Evolutionary conservation across 371 early-diverging fungal species (phyloP).

Genomic region (Lichtheimia ornata): DNA sequence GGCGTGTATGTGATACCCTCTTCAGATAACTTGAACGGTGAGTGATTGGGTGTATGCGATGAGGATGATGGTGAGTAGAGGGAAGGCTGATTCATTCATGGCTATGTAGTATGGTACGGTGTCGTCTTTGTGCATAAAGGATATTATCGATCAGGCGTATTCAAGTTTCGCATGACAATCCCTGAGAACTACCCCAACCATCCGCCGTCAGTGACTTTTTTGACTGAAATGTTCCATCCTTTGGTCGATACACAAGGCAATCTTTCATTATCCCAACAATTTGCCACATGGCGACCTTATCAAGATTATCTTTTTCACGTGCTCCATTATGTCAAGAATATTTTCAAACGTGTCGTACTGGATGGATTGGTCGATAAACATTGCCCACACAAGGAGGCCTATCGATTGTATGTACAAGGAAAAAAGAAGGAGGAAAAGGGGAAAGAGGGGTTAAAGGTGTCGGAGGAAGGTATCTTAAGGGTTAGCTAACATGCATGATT

Average conservation of each 20-base stretch:
- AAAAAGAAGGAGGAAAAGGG: not conserved
- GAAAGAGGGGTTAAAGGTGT: no score
- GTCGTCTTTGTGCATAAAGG: constrained; percentile 86
- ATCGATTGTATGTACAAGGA: constrained; percentile 57
- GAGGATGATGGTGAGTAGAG: not conserved
- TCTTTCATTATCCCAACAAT: constrained; percentile 73
- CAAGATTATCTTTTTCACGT: constrained; percentile 83
- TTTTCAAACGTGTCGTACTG: constrained; percentile 79
- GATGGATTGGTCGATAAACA: constrained; percentile 68
- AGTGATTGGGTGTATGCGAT: constrained; percentile 16
- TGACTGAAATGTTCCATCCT: constrained; percentile 94
- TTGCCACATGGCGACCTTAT: constrained; percentile 81
- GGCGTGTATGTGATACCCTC: constrained; percentile 90
- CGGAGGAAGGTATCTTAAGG: no score
- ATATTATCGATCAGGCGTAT: constrained; percentile 90
- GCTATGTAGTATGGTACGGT: constrained; percentile 76
- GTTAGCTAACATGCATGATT: not conserved
- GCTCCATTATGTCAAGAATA: constrained; percentile 81
- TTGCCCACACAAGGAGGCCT: constrained; percentile 76
- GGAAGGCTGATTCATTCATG: not conserved
- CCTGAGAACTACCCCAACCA: constrained; percentile 85
- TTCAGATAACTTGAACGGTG: constrained; percentile 73
- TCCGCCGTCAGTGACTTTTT: constrained; percentile 86
- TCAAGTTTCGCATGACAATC: constrained; percentile 88
- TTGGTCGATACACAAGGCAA: constrained; percentile 77